Evolutionary conservation across 371 early-diverging fungal species (phyloP), one percentile per base, ranked within the genome.

Genomic region (Mucor irregularis): DNA sequence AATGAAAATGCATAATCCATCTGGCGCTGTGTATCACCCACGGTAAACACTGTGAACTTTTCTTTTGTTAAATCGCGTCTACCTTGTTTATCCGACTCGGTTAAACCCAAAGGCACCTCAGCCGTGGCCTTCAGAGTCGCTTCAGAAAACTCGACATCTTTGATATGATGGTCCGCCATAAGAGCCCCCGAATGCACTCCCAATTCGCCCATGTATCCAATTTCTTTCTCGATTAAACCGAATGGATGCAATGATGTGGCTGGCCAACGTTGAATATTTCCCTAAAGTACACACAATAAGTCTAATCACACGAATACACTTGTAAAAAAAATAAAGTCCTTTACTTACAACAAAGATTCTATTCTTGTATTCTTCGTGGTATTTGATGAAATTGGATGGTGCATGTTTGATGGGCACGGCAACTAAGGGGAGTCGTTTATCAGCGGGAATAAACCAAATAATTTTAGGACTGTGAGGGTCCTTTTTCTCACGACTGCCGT

Each of bases 381-480:
- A 59, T 28, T 64, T 66, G 5, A 66, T 35, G 31, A 76, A 71
- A 11, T 63, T 66, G 6, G 56, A 37, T 3, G 71, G 73, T 5
- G 68, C 76, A 30, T 68, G 53, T 31, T 69, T 66, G 19, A 67
- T 60, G 0, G 84, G 79, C 6, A 90, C 73, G 0, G 77, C 69
- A 28, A 90, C 74, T 5, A 80, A 63, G 1, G 90, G 90, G n/a
- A 84, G 54, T 0, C 86, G 80, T 25, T 74, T 71, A 58, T 88
- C 88, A 14, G 73, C 68, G 17, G 90, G 88, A 57, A 72, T 71
- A 64, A 90, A 83, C 89, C 89, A 90, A 31, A 70, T 66, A 7
- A 75, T 65, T 21, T 65, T 66, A 19, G 71, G 70, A 11, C 49
- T 7, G 26, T 58, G 52, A 9, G 19, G 11, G 6, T 62, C 66